Conservation (phyloP, 495 filamentous ascomycete genomes). For the Lentithecium fluviatile region DNA sequence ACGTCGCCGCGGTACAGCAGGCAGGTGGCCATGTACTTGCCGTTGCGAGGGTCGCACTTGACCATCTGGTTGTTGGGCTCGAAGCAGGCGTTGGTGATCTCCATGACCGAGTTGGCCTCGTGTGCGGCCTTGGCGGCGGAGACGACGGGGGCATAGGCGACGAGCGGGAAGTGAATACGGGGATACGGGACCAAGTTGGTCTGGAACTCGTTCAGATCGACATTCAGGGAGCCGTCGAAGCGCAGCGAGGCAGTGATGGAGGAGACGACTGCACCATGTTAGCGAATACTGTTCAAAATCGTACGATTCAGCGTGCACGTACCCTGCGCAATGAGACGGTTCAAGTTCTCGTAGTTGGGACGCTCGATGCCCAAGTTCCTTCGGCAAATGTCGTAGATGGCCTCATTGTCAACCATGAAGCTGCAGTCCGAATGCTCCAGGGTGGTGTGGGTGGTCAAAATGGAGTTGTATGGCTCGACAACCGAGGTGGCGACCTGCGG, state of each 20-base stretch:
- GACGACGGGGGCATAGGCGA: conserved; percentile 92
- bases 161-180: conserved; percentile 98
- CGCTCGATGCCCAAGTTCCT: conserved; percentile 95
- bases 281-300: conserved; percentile 7
- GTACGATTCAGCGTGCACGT: conserved; percentile 31
- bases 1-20: conserved; percentile 98
- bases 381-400: conserved; percentile 99
- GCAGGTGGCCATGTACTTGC: conserved; percentile 99
- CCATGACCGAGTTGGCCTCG: conserved; percentile 63
- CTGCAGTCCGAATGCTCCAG: conserved; percentile 99
- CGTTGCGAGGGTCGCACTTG: conserved; percentile 97
- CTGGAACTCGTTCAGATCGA: conserved; percentile 99
- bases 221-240: conserved; percentile 98
- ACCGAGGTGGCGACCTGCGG: conserved; percentile 95
- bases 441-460: conserved; percentile 97
- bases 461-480: conserved; percentile 99
- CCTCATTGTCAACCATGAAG: conserved; percentile 99
- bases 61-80: conserved; percentile 95
- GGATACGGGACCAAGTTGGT: conserved; percentile 98
- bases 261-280: conserved; percentile 68
- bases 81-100: conserved; percentile 58
- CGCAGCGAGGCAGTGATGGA: conserved; percentile 98
- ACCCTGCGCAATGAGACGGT: conserved; percentile 96
- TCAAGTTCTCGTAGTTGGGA: conserved; percentile 96
- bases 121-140: conserved; percentile 91